A percentile compares a stretch with the other conserved stretches of the same genome.
Conservation (phyloP, 768 basidiomycete genomes). For the Antrodiella citrinella region DNA sequence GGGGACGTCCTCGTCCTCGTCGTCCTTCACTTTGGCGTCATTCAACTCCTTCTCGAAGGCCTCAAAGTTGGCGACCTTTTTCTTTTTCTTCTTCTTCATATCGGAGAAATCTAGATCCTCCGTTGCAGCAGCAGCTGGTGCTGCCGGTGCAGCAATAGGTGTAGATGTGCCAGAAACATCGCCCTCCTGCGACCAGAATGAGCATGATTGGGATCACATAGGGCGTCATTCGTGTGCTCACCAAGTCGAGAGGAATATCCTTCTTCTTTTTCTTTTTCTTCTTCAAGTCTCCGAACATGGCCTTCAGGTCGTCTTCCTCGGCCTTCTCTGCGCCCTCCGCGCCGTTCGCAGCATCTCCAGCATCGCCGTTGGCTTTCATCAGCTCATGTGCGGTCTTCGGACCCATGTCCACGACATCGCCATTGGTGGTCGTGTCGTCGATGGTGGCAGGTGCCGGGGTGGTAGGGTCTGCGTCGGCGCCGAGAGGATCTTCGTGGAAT, state of each 20-base stretch:
- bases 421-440: slow-evolving; percentile 60
- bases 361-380: slow-evolving; percentile 45
- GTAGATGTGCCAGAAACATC: slow-evolving; percentile 65
- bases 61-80: slow-evolving; percentile 84
- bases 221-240: slow-evolving; percentile 27
- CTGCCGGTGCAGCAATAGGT: slow-evolving; percentile 28
- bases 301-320: slow-evolving; percentile 69
- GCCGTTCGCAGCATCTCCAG: slow-evolving; percentile 24
- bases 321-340: slow-evolving; percentile 36
- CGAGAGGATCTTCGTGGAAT: slow-evolving; percentile 78
- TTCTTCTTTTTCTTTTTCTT: slow-evolving; percentile 89
- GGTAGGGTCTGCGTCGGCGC: slow-evolving; percentile 66
- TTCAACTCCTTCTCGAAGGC: slow-evolving; percentile 92
- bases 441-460: slow-evolving; percentile 67
- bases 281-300: slow-evolving; percentile 84
- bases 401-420: slow-evolving; percentile 70
- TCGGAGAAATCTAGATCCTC: slow-evolving; percentile 93
- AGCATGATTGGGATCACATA: neutral
- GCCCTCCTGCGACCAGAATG: slow-evolving; percentile 33
- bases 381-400: slow-evolving; percentile 69
- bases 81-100: slow-evolving; percentile 95
- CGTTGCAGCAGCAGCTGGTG: slow-evolving; percentile 26
- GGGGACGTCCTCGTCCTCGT: slow-evolving; percentile 45
- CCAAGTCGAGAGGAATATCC: slow-evolving; percentile 78
- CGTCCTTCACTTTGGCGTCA: slow-evolving; percentile 51